Evolutionary conservation across 306 rosid species (phyloP).

Genomic region (Luffa aegyptiaca): DNA sequence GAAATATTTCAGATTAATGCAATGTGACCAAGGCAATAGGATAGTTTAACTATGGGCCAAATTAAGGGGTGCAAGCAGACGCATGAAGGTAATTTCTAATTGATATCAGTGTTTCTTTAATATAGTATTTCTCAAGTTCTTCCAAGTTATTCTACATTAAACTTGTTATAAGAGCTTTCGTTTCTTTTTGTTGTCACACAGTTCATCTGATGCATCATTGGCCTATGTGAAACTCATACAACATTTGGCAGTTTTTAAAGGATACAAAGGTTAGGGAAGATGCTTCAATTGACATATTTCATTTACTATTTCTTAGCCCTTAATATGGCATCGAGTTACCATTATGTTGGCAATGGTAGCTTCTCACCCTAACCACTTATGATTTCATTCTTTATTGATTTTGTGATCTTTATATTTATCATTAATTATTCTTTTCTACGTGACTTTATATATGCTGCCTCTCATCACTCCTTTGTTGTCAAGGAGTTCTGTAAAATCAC

Average conservation of each 20-base stretch:
- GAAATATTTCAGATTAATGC: no score
- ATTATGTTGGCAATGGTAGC: not conserved
- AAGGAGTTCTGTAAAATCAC: not conserved
- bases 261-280: slow-evolving; percentile 69
- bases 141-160: slow-evolving; percentile 3
- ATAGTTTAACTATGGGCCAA: no score
- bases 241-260: slow-evolving; percentile 80
- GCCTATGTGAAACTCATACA: slow-evolving; percentile 91
- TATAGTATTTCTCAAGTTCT: not conserved
- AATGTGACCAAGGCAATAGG: no score
- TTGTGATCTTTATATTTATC: not conserved
- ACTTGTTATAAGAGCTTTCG: not conserved
- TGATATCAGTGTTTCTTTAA: not conserved
- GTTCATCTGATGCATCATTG: slow-evolving; percentile 83
- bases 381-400: not conserved
- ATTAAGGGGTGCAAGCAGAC: no score
- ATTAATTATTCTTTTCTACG: not conserved
- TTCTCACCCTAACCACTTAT: not conserved
- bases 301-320: not conserved
- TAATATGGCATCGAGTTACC: not conserved
- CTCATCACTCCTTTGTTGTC: not conserved
- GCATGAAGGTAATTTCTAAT: slow-evolving; percentile 59
- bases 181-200: slow-evolving; percentile 21
- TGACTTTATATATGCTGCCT: not conserved
- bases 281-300: not conserved